Base-by-base conservation (phyloP, 2,329 filamentous ascomycete species). In the Hymenoscyphus scutula region DNA sequence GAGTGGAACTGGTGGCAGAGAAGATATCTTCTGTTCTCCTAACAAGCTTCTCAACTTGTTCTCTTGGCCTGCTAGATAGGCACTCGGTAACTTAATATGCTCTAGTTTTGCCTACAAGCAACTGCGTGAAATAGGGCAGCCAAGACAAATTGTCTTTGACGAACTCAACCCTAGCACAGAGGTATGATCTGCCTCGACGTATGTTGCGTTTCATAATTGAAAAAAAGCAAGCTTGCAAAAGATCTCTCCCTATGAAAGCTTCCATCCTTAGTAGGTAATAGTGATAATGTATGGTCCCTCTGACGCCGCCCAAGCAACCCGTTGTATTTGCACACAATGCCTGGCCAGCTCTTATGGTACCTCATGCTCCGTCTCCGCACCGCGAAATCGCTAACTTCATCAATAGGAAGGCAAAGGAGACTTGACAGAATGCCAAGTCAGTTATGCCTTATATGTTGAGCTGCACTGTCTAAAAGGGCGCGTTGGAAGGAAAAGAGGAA, bases 391-490 rank as follows among this genome's bases (percentile, higher is more conserved):
- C 82, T 79, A 76, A 72, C 72, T 77, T 78, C 84, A 88, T 83
- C 87, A 88, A 90, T 79, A 77, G 78, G 66, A 71, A 79, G 78
- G 73, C 79, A 81, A 81, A 76, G 72, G 77, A 78, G 78, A 77
- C 79, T 68, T 79, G 79, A 82, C 89, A 92, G 86, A 90, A 93
- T 83, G 89, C 79, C 82, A 80, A 77, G 74, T 78, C 80, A 76
- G 77, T 80, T 76, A 80, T 81, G 80, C 67, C 78, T 80, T 77
- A 77, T 78, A 80, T 83, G 82, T 86, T 88, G 88, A 82, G 82
- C 84, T 89, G 90, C 86, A 93, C 90, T 94, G 90, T 94, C 91
- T 93, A 80, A 77, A 81, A 84, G 87, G 88, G 83, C 84, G 89
- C 89, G 88, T 89, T 85, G 80, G 71, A 76, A 76, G 76, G 72